A percentile compares a stretch with the other conserved stretches of the same genome.
Evolutionary conservation across 2,329 filamentous ascomycete genomes (phyloP).

Genomic region (Fusarium agapanthi): DNA sequence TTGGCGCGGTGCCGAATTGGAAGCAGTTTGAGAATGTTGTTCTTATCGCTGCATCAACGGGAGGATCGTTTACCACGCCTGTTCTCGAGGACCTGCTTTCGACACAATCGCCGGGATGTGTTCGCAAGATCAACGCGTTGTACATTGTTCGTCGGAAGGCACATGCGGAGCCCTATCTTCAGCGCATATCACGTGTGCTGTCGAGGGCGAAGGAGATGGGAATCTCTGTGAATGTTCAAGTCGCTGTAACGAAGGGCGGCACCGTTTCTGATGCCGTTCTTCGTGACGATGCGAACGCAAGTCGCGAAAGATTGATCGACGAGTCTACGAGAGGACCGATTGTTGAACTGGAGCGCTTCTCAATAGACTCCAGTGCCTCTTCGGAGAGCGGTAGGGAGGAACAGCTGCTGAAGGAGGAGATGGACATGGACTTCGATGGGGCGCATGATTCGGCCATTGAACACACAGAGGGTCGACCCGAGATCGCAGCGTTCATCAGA

Average conservation of each 20-base stretch:
- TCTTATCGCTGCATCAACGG: slow-evolving; percentile 35
- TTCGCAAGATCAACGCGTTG: slow-evolving; percentile 35
- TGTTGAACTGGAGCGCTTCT: slow-evolving; percentile 38
- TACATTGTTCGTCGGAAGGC: slow-evolving; percentile 33
- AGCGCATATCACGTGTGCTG: slow-evolving; percentile 16
- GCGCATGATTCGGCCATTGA: slow-evolving; percentile 18
- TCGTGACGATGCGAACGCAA: slow-evolving; percentile 21
- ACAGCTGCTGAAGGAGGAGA: slow-evolving; percentile 39
- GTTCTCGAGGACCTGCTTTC: slow-evolving; percentile 34
- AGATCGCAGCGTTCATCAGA: slow-evolving; percentile 33
- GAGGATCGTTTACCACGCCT: slow-evolving; percentile 38
- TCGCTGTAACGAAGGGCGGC: slow-evolving; percentile 30
- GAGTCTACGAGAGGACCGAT: slow-evolving; percentile 16
- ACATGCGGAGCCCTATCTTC: slow-evolving; percentile 33
- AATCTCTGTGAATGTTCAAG: slow-evolving; percentile 31
- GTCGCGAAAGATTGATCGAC: slow-evolving; percentile 34
- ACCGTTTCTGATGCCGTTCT: not conserved
- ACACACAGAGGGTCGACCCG: slow-evolving; percentile 37
- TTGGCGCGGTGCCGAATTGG: slow-evolving; percentile 35
- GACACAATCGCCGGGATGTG: slow-evolving; percentile 29
- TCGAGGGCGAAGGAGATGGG: slow-evolving; percentile 38
- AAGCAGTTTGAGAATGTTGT: slow-evolving; percentile 38
- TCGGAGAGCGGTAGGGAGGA: slow-evolving; percentile 27
- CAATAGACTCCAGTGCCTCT: slow-evolving; percentile 30
- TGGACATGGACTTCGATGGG: slow-evolving; percentile 31